A percentile compares a stretch with the other conserved stretches of the same genome.
Conservation (phyloP, 2,329 filamentous ascomycete species). For the Esteya vermicola region DNA sequence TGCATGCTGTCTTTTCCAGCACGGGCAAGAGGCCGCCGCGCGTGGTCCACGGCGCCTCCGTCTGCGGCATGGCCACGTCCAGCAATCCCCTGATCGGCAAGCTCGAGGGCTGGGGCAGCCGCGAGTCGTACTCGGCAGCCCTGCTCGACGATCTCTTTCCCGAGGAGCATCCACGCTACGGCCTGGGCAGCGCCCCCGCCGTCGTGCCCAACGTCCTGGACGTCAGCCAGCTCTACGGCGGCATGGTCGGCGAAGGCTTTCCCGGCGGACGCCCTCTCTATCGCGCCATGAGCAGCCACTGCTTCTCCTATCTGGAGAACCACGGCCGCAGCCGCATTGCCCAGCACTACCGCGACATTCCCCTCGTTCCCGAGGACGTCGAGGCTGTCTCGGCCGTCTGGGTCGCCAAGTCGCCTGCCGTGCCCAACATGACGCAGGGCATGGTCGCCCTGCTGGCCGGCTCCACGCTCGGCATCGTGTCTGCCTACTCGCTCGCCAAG, state of each 20-base stretch:
- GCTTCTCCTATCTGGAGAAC: conserved; percentile 56
- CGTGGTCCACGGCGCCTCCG: conserved; percentile 71
- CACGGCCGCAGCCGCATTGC: conserved; percentile 39
- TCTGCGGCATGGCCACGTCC: conserved; percentile 61
- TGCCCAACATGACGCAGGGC: conserved; percentile 60
- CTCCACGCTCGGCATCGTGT: conserved; percentile 70
- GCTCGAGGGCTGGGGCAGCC: conserved; percentile 68
- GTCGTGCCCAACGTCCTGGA: conserved; percentile 81
- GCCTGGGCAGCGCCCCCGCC: conserved; percentile 63
- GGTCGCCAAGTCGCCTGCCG: conserved; percentile 69
- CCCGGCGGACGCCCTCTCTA: conserved; percentile 73
- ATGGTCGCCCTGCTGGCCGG: conserved; percentile 72
- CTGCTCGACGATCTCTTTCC: conserved; percentile 69
- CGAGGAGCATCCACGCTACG: conserved; percentile 60
- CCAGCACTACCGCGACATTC: conserved; percentile 58
- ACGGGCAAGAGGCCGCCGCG: conserved; percentile 55
- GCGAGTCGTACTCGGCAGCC: conserved; percentile 58
- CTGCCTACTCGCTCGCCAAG: conserved; percentile 61
- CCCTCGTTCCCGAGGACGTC: conserved; percentile 52
- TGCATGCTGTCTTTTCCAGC: conserved; percentile 59
- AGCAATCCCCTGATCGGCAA: conserved; percentile 69
- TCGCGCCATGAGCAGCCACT: conserved; percentile 57
- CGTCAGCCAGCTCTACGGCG: conserved; percentile 71
- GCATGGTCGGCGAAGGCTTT: conserved; percentile 74
- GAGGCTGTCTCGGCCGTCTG: conserved; percentile 71